These are phyloP conservation scores for Leccinum longicurvipes DNA, from an alignment of 768 basidiomycete genomes.

Conservation along the genomic window DNA sequence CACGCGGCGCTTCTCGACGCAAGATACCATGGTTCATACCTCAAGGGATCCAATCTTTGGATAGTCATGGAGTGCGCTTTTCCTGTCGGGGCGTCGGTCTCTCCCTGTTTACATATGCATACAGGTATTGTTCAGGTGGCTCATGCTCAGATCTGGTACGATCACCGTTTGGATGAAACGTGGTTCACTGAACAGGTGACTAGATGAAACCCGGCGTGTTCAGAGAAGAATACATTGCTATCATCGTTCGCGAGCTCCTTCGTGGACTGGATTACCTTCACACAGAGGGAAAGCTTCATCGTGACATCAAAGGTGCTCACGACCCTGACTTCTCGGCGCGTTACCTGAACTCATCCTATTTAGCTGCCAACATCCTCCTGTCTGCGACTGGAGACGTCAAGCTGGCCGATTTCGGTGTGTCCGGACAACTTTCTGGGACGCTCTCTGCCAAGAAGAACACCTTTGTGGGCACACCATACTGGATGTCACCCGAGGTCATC, in stretches of 20 bases:
- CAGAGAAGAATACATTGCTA: slow-evolving; percentile 97
- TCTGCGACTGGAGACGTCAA: slow-evolving; percentile 95
- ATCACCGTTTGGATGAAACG: slow-evolving; percentile 14
- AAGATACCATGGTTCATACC: slow-evolving; percentile 93
- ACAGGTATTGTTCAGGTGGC: slow-evolving; percentile 94
- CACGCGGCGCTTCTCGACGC: slow-evolving; percentile 23
- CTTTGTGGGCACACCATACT: slow-evolving; percentile 96
- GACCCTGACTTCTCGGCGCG: not conserved
- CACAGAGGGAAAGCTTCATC: slow-evolving; percentile 92
- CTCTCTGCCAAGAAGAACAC: slow-evolving; percentile 96
- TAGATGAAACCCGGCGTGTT: slow-evolving; percentile 99
- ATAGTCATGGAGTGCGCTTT: slow-evolving; percentile 91
- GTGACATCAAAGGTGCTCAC: slow-evolving; percentile 92
- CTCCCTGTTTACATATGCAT: slow-evolving; percentile 8
- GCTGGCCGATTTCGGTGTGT: slow-evolving; percentile 97
- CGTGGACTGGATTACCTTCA: slow-evolving; percentile 95
- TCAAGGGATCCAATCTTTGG: slow-evolving; percentile 97
- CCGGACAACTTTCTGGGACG: slow-evolving; percentile 92
- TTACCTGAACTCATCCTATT: not conserved
- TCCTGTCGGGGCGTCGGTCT: not conserved
- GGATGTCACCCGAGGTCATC: slow-evolving; percentile 99
- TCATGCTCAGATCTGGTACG: slow-evolving; percentile 94
- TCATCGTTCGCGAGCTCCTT: slow-evolving; percentile 89
- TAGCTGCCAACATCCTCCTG: slow-evolving; percentile 92
- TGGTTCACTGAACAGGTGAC: slow-evolving; percentile 9